Conservation (phyloP, 805 yeast genomes). For the Myxozyma nipponensis region DNA sequence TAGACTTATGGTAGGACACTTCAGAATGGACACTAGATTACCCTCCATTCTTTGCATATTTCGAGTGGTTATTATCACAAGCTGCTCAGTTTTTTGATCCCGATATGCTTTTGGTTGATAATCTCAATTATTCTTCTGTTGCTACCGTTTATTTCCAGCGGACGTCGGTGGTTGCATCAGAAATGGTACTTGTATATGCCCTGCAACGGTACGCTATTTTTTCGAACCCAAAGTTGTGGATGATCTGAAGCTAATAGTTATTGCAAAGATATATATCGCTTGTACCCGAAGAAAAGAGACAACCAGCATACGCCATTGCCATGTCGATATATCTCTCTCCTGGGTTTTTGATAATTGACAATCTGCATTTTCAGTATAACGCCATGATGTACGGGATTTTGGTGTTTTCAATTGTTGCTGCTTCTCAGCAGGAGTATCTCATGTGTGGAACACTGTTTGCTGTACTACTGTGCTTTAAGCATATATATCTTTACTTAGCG, state of each 20-base stretch:
- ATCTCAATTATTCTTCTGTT: constrained; percentile 23
- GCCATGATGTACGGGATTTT: constrained; percentile 88
- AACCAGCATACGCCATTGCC: constrained; percentile 67
- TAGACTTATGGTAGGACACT: constrained; percentile 40
- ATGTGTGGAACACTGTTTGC: constrained; percentile 55
- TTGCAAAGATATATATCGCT: constrained; percentile 7
- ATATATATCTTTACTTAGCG: constrained; percentile 86
- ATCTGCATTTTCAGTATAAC: constrained; percentile 95
- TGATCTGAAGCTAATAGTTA: too few species aligned
- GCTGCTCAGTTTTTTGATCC: constrained; percentile 28
- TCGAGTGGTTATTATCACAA: constrained; percentile 75
- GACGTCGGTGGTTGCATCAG: constrained; percentile 72
- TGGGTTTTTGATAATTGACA: constrained; percentile 85
- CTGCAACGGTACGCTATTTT: constrained; percentile 68
- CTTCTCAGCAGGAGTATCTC: constrained; percentile 54
- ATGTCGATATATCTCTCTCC: constrained; percentile 83
- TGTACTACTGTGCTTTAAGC: constrained; percentile 83
- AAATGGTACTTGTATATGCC: constrained; percentile 62
- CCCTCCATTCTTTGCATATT: constrained; percentile 97
- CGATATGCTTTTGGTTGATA: constrained; percentile 25
- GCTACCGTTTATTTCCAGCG: constrained; percentile 61
- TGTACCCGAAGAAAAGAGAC: constrained; percentile 31
- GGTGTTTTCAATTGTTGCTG: constrained; percentile 67
- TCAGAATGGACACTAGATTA: constrained; percentile 94
- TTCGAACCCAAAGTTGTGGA: not conserved